Percentiles rank a stretch among this genome's conserved stretches.
Evolutionary conservation across 2,329 filamentous ascomycete species (phyloP).

Genomic region (Cadophora malorum): DNA sequence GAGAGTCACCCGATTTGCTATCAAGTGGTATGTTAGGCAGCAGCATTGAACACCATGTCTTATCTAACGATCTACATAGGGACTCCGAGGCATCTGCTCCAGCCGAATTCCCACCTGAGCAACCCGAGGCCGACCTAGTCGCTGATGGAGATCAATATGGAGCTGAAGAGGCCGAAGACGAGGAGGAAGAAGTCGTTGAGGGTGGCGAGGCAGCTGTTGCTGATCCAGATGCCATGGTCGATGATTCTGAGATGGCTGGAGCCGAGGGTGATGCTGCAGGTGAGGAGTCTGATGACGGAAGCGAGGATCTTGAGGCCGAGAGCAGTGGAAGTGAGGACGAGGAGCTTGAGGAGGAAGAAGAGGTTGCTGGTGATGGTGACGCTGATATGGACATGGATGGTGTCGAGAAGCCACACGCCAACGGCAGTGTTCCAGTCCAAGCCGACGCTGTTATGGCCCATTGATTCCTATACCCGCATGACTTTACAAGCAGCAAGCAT

Average conservation of each 20-base stretch:
- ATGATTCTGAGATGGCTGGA: slow-evolving; percentile 79
- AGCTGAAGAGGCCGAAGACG: slow-evolving; percentile 83
- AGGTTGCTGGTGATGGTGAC: slow-evolving; percentile 48
- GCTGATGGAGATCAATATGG: slow-evolving; percentile 91
- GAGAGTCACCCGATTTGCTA: slow-evolving; percentile 94
- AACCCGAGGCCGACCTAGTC: slow-evolving; percentile 89
- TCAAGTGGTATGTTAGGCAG: slow-evolving; percentile 82
- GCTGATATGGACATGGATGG: slow-evolving; percentile 60
- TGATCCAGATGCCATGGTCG: slow-evolving; percentile 55
- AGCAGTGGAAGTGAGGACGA: slow-evolving; percentile 69
- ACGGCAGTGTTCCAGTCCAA: slow-evolving; percentile 33
- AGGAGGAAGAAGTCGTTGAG: slow-evolving; percentile 68
- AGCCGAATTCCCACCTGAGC: slow-evolving; percentile 94
- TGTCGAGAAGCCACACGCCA: slow-evolving; percentile 41
- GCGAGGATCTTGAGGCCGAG: slow-evolving; percentile 80
- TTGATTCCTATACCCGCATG: slow-evolving; percentile 39
- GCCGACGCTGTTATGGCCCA: slow-evolving; percentile 45
- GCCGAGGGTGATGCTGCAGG: slow-evolving; percentile 60
- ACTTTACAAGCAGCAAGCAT: slow-evolving; percentile 21
- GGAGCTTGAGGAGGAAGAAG: slow-evolving; percentile 60
- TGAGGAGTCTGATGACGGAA: slow-evolving; percentile 76
- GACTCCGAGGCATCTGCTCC: slow-evolving; percentile 97
- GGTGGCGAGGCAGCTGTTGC: slow-evolving; percentile 58
- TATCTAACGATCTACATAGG: slow-evolving; percentile 58
- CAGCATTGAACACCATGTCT: slow-evolving; percentile 9